phyloP scores from a whole-genome alignment of 2,329 filamentous ascomycete genomes.

The Calycina herbarum region DNA sequence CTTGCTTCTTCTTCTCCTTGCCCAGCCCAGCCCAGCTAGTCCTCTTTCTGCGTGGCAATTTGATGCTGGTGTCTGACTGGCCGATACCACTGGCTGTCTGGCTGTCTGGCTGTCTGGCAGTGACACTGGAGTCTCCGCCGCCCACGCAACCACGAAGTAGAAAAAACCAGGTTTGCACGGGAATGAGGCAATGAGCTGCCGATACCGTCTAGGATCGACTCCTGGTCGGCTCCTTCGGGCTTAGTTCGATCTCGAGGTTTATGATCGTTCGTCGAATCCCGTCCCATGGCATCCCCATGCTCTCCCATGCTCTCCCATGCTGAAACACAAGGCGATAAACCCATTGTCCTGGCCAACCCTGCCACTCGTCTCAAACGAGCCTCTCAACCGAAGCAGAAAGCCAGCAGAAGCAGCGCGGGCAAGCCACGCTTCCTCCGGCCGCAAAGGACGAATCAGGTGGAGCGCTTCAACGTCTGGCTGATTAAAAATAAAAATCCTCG shows the following conservation, averaged over 20 bases:
- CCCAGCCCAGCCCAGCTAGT: neutral
- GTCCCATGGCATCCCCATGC: neutral
- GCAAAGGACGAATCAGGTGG: neutral
- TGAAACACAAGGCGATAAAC: conserved; percentile 6
- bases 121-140: neutral
- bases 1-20: conserved; percentile 3
- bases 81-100: neutral
- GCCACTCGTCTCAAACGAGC: neutral
- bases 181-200: conserved; percentile 9
- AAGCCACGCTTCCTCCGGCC: neutral
- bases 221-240: conserved; percentile 6
- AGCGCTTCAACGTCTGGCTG: neutral
- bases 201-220: conserved; percentile 6
- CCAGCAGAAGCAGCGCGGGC: neutral
- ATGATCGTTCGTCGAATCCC: conserved; percentile 7
- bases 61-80: conserved; percentile 12
- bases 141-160: neutral
- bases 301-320: conserved; percentile 1
- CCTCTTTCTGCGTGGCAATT: neutral
- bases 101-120: neutral
- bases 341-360: neutral
- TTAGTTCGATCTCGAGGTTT: conserved; percentile 10
- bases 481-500: neutral
- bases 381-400: neutral
- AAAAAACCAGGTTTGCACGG: conserved; percentile 4